Evolutionary conservation across 2,329 filamentous ascomycete genomes (phyloP).

Genomic region (Microsporum ferrugineum): DNA sequence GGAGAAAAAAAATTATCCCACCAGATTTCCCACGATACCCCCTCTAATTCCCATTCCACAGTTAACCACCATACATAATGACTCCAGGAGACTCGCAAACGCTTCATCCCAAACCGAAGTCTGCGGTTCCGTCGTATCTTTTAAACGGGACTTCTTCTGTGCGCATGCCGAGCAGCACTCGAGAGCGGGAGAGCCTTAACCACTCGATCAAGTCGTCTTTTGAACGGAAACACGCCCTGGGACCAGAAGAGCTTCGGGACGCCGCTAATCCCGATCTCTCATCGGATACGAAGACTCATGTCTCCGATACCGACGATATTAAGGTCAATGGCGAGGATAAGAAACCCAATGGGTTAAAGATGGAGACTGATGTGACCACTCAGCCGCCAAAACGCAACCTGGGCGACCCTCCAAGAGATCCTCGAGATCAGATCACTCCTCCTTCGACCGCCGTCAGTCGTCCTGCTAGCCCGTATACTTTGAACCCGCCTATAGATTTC

Average conservation of each 20-base stretch:
- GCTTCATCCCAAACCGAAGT: conserved; percentile 37
- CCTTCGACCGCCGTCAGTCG: conserved; percentile 42
- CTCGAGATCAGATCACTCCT: conserved; percentile 40
- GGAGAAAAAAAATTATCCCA: neutral
- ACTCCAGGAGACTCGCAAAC: conserved; percentile 33
- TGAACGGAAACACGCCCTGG: conserved; percentile 21
- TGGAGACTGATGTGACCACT: conserved; percentile 9
- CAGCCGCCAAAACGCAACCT: conserved; percentile 21
- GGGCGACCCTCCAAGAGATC: conserved; percentile 42
- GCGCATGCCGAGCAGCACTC: conserved; percentile 37
- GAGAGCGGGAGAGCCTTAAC: conserved; percentile 47
- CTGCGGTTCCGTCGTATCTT: conserved; percentile 46
- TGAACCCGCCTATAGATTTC: conserved; percentile 41
- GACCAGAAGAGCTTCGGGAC: conserved; percentile 21
- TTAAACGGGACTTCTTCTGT: conserved; percentile 46
- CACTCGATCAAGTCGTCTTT: conserved; percentile 50
- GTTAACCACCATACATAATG: conserved; percentile 26
- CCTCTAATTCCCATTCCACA: neutral
- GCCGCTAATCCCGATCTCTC: conserved; percentile 31
- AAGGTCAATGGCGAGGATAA: neutral
- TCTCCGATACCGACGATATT: neutral
- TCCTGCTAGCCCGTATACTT: conserved; percentile 39
- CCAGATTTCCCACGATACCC: neutral
- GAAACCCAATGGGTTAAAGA: conserved; percentile 7
- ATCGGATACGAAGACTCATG: neutral